Evolutionary conservation across 768 basidiomycete species (phyloP).

Genomic region (Nevesoporus exiguus): DNA sequence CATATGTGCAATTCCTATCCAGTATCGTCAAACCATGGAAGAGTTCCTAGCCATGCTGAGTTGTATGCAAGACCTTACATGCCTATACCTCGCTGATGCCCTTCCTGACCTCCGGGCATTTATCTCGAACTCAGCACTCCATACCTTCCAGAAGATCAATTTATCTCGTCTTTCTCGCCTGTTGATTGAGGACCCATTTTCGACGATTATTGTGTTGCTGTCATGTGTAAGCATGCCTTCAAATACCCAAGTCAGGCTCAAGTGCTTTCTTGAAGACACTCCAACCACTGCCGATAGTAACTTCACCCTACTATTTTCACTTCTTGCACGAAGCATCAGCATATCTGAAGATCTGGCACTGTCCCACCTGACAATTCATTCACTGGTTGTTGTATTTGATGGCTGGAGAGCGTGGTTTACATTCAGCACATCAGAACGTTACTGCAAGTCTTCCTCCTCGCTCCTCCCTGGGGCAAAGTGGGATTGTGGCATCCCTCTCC

Average conservation of each 20-base stretch:
- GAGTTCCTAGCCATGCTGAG: too few relatives aligned
- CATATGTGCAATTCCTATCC: too few relatives aligned
- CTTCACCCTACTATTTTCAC: not conserved
- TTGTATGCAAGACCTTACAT: conserved; percentile 26
- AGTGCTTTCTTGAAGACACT: too few relatives aligned
- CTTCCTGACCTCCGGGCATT: conserved; percentile 27
- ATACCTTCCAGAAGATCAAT: not conserved
- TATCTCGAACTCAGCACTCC: conserved; percentile 24
- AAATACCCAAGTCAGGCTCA: not conserved
- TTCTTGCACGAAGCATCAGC: not conserved
- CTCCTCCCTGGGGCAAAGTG: not conserved
- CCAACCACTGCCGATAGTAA: too few relatives aligned
- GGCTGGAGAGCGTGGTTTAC: not conserved
- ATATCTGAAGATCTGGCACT: not conserved
- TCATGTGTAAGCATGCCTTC: conserved; percentile 2
- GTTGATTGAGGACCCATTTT: conserved; percentile 1
- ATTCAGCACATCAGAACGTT: not conserved
- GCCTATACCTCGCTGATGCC: too few relatives aligned
- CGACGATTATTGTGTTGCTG: conserved; percentile 1
- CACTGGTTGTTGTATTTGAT: not conserved
- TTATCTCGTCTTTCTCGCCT: conserved; percentile 7
- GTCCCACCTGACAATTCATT: not conserved
- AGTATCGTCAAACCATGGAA: not conserved
- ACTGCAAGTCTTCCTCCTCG: not conserved
- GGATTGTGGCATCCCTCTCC: not conserved